Base-by-base conservation (phyloP, 495 filamentous ascomycete genomes). In the Penicillium alfredii region DNA sequence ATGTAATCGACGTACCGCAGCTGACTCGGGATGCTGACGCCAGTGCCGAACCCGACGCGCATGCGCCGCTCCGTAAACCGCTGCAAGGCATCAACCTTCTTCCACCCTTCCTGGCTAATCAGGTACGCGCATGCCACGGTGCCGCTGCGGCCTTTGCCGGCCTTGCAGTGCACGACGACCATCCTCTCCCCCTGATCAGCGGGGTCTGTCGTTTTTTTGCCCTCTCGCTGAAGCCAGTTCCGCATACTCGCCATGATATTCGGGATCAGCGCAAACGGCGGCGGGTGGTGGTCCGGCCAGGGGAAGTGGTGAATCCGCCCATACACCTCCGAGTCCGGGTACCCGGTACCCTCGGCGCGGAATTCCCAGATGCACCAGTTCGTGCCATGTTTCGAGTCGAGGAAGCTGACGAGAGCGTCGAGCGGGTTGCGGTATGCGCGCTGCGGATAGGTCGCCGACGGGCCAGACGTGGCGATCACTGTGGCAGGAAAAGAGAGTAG, bases 281-380 rank as follows among this genome's bases (percentile, higher is more conserved):
- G 92, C 19, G 92, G 93, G 56, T 97, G 92, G 55, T 98, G 92
- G 56, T 98, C 92, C 0, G 93, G 93, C 76, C 85, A 98, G 1
- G 92, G 92, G 47, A 84, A 96, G 63, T 97, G 92, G 44, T 81
- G 74, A 30, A 97, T 79, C 0, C 88, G 67, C 18, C 74, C 71
- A 51, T 89, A 85, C 1, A 98, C 88, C 38, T 92, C 89, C 15
- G 73, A 73, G 56, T 97, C 92, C 0, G 85, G 86, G 49, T 98
- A 98, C 0, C 92, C 92, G 0, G 93, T 94, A 6, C 92, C 92
- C 56, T 98, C 92, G 20, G 87, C 92, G 22, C 93, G 80, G 51
- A 97, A 96, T 54, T 98, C 92, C 87, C 88, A 98, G 45, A 98
- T 94, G 7, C 80, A 75, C 92, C 90, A 97, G 38, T 87, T 66